A percentile compares a stretch with the other conserved stretches of the same genome.
Evolutionary conservation across 108 stramenopile genomes (phyloP).

Genomic region (Cyclotella choctawhatcheeana): DNA sequence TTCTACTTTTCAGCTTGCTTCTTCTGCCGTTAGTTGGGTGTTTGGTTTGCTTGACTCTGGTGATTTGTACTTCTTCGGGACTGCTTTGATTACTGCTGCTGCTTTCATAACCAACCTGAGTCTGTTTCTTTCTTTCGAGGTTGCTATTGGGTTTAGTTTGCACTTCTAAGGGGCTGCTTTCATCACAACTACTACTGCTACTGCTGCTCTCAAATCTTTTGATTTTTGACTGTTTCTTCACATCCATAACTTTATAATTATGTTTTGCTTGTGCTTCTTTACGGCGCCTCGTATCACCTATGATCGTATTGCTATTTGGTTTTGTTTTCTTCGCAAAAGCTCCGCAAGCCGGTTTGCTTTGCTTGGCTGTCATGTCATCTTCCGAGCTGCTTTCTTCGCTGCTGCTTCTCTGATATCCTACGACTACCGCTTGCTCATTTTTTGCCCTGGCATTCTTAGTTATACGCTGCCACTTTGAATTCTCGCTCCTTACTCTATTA

Average conservation of each 20-base stretch:
- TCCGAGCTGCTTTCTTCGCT: too few relatives aligned
- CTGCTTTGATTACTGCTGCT: constrained; percentile 4
- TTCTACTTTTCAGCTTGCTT: not conserved
- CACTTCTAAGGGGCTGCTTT: not conserved
- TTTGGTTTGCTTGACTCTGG: not conserved
- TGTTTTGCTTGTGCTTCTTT: not conserved
- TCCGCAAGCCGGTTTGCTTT: too few relatives aligned
- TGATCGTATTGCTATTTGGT: too few relatives aligned
- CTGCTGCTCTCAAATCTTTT: not conserved
- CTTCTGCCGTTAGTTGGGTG: not conserved
- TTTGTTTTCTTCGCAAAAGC: too few relatives aligned
- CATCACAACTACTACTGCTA: constrained; percentile 16
- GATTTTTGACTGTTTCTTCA: not conserved
- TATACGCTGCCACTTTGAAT: too few relatives aligned
- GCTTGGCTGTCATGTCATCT: too few relatives aligned
- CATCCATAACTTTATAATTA: too few relatives aligned
- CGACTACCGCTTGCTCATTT: too few relatives aligned
- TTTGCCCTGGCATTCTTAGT: too few relatives aligned
- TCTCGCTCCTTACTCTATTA: too few relatives aligned
- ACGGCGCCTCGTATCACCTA: not conserved
- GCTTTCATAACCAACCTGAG: not conserved
- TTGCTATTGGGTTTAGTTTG: not conserved
- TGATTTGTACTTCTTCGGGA: not conserved
- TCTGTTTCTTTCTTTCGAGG: not conserved
- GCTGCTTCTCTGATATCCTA: too few relatives aligned